Percentiles rank a stretch among this genome's conserved stretches.
phyloP scores from a whole-genome alignment of 768 basidiomycete species.

The Termitomyces sp. region DNA sequence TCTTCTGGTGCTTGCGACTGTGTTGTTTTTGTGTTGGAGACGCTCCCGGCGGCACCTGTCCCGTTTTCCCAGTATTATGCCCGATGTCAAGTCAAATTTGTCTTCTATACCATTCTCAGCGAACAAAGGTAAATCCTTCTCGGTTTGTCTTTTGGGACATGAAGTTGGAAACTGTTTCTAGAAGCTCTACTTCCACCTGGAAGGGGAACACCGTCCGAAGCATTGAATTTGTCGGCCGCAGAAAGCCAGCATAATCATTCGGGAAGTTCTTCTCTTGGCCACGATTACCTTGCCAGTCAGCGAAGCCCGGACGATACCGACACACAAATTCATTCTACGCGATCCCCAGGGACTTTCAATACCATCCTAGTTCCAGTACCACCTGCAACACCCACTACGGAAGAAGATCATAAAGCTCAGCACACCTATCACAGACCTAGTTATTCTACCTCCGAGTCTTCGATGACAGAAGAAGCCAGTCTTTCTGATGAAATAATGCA shows the following conservation, averaged over 20 bases:
- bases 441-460: not conserved
- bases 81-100: not conserved
- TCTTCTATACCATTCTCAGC: not conserved
- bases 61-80: not conserved
- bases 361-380: not conserved
- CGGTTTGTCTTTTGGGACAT: not conserved
- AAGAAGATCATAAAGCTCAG: not conserved
- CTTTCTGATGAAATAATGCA: not conserved
- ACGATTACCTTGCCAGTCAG: not conserved
- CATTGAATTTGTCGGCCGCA: not conserved
- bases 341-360: not conserved
- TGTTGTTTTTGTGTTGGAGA: not conserved
- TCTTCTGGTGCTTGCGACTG: not conserved
- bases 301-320: not conserved
- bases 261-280: not conserved
- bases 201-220: not conserved
- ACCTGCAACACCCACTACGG: not conserved
- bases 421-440: not conserved
- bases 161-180: not conserved
- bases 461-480: not conserved
- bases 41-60: not conserved
- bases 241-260: not conserved
- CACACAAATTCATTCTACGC: not conserved
- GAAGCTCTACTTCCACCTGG: not conserved
- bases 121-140: not conserved